Percentiles rank a stretch among this genome's conserved stretches.
Evolutionary conservation across 2,329 filamentous ascomycete species (phyloP).

Genomic region (Drechmeria coniospora): DNA sequence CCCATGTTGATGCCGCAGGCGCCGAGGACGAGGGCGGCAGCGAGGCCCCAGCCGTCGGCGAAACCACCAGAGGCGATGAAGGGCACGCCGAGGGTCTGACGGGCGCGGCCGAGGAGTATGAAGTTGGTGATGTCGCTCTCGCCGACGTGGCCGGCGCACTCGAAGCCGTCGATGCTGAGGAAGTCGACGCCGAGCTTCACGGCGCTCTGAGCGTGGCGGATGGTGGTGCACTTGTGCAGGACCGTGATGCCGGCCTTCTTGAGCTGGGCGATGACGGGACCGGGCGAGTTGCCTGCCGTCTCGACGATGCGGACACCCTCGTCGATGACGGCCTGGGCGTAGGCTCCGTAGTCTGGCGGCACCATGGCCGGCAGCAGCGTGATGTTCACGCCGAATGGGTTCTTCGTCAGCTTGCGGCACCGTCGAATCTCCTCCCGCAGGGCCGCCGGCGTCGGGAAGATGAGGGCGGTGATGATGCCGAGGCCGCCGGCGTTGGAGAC

Average conservation of each 20-base stretch:
- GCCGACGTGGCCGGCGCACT: conserved; percentile 83
- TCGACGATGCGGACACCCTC: conserved; percentile 86
- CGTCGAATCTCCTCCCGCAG: conserved; percentile 85
- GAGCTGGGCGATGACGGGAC: conserved; percentile 76
- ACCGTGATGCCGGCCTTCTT: conserved; percentile 68
- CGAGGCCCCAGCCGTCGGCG: conserved; percentile 83
- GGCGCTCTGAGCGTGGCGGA: conserved; percentile 80
- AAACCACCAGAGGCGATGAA: conserved; percentile 96
- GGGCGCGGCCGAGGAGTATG: conserved; percentile 69
- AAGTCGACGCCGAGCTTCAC: conserved; percentile 94
- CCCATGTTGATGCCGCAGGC: conserved; percentile 98
- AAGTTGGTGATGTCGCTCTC: conserved; percentile 83
- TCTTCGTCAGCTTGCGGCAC: conserved; percentile 63
- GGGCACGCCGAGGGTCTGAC: conserved; percentile 69
- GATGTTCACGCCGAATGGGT: conserved; percentile 86
- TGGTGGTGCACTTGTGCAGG: conserved; percentile 95
- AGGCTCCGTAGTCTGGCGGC: conserved; percentile 83
- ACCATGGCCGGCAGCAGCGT: conserved; percentile 82
- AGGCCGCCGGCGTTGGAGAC: conserved; percentile 72
- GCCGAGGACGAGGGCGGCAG: conserved; percentile 76
- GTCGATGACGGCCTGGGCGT: conserved; percentile 83
- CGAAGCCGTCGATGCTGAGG: conserved; percentile 91
- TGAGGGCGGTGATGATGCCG: conserved; percentile 74
- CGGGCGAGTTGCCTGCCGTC: conserved; percentile 77
- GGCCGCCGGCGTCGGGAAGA: conserved; percentile 81